Evolutionary conservation across 495 filamentous ascomycete genomes (phyloP).

Genomic region (Thermochaetoides thermophila): DNA sequence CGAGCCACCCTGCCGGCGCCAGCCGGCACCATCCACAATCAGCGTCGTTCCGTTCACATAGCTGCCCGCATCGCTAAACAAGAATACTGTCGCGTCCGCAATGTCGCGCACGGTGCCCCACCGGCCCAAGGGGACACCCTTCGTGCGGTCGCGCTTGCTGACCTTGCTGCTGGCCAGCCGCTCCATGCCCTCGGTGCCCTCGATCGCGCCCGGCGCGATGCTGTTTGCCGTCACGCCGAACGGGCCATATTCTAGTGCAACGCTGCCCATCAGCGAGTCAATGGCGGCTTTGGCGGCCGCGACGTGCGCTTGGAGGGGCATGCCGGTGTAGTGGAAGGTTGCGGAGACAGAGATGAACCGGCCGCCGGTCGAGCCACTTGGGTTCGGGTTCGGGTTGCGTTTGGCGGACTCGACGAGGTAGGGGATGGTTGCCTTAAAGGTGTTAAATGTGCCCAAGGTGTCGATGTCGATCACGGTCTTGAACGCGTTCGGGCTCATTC

Average conservation of each 20-base stretch:
- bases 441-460: constrained; percentile 84
- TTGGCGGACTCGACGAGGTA: constrained; percentile 59
- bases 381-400: constrained; percentile 36
- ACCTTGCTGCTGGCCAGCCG: constrained; percentile 29
- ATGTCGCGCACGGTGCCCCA: constrained; percentile 76
- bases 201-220: constrained; percentile 68
- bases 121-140: constrained; percentile 49
- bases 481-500: constrained; percentile 77
- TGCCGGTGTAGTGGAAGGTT: constrained; percentile 75
- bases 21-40: constrained; percentile 66
- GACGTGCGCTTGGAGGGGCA: constrained; percentile 74
- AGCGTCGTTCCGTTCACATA: constrained; percentile 68
- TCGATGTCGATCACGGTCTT: constrained; percentile 95
- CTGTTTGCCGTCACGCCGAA: constrained; percentile 80
- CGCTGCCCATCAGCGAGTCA: constrained; percentile 59
- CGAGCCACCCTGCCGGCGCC: constrained; percentile 41
- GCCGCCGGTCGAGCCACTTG: constrained; percentile 47
- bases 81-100: constrained; percentile 77
- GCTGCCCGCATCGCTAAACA: constrained; percentile 70
- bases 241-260: constrained; percentile 79
- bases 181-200: constrained; percentile 45
- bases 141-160: constrained; percentile 15
- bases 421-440: constrained; percentile 76
- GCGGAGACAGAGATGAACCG: constrained; percentile 80
- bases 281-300: constrained; percentile 82